Evolutionary conservation across 306 rosid species (phyloP).

Genomic region (Vigna reflexopilosa): DNA sequence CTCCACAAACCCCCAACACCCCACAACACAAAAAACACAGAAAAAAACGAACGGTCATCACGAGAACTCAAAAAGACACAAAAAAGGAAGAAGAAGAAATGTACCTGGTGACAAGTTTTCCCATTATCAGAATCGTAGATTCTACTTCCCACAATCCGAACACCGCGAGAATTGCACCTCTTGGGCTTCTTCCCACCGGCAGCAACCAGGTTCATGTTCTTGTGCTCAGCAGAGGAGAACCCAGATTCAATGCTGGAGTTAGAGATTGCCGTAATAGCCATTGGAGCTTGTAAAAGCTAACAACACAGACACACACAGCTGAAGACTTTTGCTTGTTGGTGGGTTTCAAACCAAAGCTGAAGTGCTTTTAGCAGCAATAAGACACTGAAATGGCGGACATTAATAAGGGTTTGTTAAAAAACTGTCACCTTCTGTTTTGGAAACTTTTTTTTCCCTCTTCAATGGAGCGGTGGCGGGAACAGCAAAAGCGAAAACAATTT

Average conservation of each 20-base stretch:
- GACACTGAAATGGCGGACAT: background rate
- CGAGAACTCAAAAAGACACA: background rate
- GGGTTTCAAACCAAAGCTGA: background rate
- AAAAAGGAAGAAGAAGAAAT: background rate
- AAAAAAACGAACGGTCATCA: background rate
- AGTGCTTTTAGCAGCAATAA: background rate
- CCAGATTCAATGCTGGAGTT: background rate
- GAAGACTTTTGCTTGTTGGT: background rate
- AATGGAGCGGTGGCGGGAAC: slow-evolving; percentile 39
- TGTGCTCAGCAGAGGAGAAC: background rate
- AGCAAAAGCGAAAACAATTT: background rate
- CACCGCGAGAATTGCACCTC: slow-evolving; percentile 49
- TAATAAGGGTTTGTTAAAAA: background rate
- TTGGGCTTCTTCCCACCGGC: slow-evolving; percentile 15
- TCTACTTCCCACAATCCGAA: slow-evolving; percentile 56
- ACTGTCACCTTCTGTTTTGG: background rate
- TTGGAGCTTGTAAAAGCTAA: background rate
- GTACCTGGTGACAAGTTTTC: slow-evolving; percentile 74
- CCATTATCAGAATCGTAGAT: slow-evolving; percentile 66
- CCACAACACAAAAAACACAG: background rate
- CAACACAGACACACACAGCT: background rate
- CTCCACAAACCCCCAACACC: background rate
- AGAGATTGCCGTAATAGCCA: background rate
- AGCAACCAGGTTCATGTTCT: background rate
- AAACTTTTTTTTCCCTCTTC: slow-evolving; percentile 38